Conservation (phyloP, 495 filamentous ascomycete species). For the Haplographium delicatum region DNA sequence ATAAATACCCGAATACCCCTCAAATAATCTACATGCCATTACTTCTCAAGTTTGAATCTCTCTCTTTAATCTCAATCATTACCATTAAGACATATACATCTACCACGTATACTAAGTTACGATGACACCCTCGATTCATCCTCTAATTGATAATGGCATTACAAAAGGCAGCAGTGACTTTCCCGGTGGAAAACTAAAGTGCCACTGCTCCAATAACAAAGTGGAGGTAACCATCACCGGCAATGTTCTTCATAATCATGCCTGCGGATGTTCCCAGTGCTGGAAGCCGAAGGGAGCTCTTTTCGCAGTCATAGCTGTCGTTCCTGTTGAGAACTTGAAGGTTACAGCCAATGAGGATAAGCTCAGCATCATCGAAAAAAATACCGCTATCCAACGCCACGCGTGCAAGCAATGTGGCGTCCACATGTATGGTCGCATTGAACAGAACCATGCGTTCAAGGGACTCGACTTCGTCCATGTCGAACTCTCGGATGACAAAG, state of each 20-base stretch:
- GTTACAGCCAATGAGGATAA: slow-evolving; percentile 48
- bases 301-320: slow-evolving; percentile 54
- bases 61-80: neutral
- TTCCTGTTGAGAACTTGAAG: slow-evolving; percentile 39
- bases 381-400: slow-evolving; percentile 50
- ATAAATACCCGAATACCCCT: neutral
- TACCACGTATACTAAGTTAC: too few relatives aligned
- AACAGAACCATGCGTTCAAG: slow-evolving; percentile 55
- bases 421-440: slow-evolving; percentile 55
- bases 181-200: slow-evolving; percentile 49
- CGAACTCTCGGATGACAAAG: slow-evolving; percentile 47
- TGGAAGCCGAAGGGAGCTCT: slow-evolving; percentile 54
- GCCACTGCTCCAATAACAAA: slow-evolving; percentile 44
- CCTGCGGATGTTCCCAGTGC: slow-evolving; percentile 61
- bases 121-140: slow-evolving; percentile 47
- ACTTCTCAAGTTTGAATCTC: neutral
- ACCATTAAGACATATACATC: neutral
- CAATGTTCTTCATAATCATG: slow-evolving; percentile 59
- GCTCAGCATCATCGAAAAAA: slow-evolving; percentile 45
- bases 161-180: slow-evolving; percentile 39
- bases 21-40: neutral
- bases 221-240: slow-evolving; percentile 46
- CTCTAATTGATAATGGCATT: slow-evolving; percentile 52
- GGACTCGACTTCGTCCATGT: slow-evolving; percentile 58
- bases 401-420: slow-evolving; percentile 52